Base-by-base conservation (phyloP, 352 stramenopile genomes). In the Phytophthora pinifolia region DNA sequence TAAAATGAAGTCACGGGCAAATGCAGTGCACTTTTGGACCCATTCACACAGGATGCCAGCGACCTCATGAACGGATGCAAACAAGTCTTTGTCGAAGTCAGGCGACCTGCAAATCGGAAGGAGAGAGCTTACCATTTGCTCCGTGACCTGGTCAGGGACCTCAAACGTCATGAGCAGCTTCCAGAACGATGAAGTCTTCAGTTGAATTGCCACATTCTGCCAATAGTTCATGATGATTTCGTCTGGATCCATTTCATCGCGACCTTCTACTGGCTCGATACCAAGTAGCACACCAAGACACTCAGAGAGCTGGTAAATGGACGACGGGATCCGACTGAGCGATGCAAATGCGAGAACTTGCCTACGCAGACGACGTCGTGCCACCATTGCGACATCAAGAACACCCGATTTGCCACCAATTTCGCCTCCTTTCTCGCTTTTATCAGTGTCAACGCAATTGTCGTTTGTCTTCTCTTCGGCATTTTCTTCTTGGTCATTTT, bases 181-280 rank as follows among this genome's bases (percentile, higher is more conserved):
- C 80, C 80, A 90, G 25, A 90, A 88, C 2, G n/a, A 54, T 3
- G 46, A 25, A 0, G 54, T 72, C 15, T 68, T 61, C 59, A 86
- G 67, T 12, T 54, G 51, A 3, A 46, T 6, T 2, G 67, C 70
- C 5, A 74, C 39, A 7, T 69, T 80, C 22, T 80, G 46, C 78
- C 80, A 89, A 36, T 91, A 92, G 43, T 91, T 75, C 68, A 89
- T 83, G 25, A 89, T 67, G 12, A 86, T 68, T 43, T 89, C 82
- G 13, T 91, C 81, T 3, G 74, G 74, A 44, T 92, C 79, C 46
- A 88, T 61, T 32, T 88, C 78, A 50, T 90, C 80, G 9, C 38
- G 78, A 0, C 64, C 59, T 55, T 86, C 67, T 2, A 89, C 60
- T 3, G 83, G 76, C 33, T 82, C 63, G 10, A 92, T 79, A 6